These are phyloP conservation scores for Apophysomyces sp. DNA, from an alignment of 371 early-diverging fungal genomes.

Conservation along the genomic window DNA sequence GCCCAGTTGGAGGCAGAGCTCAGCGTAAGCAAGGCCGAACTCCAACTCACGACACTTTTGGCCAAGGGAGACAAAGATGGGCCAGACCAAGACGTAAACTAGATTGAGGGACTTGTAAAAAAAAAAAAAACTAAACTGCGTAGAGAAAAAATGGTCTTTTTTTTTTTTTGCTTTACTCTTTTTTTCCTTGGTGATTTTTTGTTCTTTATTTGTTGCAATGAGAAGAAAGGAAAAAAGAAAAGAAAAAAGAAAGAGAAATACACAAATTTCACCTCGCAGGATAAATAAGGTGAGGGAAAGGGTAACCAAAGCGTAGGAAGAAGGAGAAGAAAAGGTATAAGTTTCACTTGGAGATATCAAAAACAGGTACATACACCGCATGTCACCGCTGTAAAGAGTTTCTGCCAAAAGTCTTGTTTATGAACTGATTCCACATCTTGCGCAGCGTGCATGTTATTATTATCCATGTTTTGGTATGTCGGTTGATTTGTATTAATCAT, in stretches of 20 bases:
- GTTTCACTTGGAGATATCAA: not conserved
- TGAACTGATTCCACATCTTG: conserved; percentile 20
- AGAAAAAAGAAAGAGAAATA: too few relatives aligned
- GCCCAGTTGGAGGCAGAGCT: conserved; percentile 43
- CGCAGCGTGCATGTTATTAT: conserved; percentile 13
- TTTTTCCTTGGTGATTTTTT: too few relatives aligned
- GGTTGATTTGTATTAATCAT: conserved; percentile 12
- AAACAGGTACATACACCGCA: conserved; percentile 17
- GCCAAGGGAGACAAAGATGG: conserved; percentile 8
- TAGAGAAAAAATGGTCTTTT: too few relatives aligned
- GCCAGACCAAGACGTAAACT: not conserved
- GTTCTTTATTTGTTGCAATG: too few relatives aligned
- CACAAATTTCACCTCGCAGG: too few relatives aligned
- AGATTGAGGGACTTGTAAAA: not conserved
- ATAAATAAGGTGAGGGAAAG: not conserved
- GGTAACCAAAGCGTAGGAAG: not conserved
- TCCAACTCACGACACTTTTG: conserved; percentile 24
- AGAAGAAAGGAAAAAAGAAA: too few relatives aligned
- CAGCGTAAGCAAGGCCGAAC: conserved; percentile 35
- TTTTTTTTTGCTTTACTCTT: too few relatives aligned
- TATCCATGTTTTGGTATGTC: conserved; percentile 22
- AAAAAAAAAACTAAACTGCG: not conserved
- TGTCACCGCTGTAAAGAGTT: conserved; percentile 12
- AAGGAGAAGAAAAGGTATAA: not conserved
- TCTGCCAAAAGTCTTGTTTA: conserved; percentile 19